These are phyloP conservation scores for Chenopodium album DNA, from an alignment of 148 eudicot genomes.

Conservation along the genomic window DNA sequence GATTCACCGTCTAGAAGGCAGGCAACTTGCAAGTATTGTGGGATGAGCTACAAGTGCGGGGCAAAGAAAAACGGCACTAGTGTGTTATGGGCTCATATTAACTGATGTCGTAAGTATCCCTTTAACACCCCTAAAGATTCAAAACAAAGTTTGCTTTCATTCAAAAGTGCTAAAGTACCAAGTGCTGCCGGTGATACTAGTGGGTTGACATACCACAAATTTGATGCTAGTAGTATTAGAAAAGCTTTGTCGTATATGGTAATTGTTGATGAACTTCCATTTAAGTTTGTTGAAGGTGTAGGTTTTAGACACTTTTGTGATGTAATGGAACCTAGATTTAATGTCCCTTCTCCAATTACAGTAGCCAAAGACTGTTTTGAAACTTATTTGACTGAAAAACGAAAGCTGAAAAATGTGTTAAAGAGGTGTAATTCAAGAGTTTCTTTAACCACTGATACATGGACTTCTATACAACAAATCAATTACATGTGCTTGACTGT, in stretches of 20 bases:
- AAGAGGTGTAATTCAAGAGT: background rate
- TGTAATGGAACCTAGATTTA: background rate
- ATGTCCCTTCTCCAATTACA: background rate
- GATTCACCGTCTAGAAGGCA: background rate
- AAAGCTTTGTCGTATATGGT: no score
- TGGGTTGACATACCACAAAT: background rate
- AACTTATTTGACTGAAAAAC: background rate
- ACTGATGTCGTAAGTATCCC: background rate
- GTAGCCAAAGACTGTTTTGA: background rate
- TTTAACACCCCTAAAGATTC: background rate
- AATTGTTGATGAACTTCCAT: background rate
- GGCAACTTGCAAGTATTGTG: background rate
- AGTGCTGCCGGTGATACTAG: background rate
- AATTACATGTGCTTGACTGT: background rate
- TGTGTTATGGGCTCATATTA: background rate
- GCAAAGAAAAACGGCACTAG: background rate
- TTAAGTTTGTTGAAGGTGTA: background rate
- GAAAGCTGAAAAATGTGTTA: background rate
- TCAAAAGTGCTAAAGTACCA: no score
- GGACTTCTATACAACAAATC: constrained; percentile 6
- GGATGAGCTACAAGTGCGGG: background rate
- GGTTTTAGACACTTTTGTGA: background rate
- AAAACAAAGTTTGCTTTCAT: background rate
- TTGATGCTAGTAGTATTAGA: no score
- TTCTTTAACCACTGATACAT: background rate